Conservation (phyloP, 2,329 filamentous ascomycete species). For the Clarireedia sp. region DNA sequence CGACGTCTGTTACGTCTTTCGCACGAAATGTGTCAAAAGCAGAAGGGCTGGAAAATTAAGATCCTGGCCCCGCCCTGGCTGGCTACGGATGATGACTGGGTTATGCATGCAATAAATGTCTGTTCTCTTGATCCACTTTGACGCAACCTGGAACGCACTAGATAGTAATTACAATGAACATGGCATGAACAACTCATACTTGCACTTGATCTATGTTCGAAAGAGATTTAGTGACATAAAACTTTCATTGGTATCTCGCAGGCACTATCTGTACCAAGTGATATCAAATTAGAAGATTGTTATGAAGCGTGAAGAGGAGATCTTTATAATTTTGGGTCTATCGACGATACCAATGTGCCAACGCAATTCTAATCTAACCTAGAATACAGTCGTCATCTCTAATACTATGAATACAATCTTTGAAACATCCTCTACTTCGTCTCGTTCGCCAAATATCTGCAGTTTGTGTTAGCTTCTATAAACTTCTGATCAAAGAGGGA, state of each 20-base stretch:
- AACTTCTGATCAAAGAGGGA: too few relatives aligned
- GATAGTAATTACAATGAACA: background rate
- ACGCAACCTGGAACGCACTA: background rate
- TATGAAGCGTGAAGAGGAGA: constrained; percentile 11
- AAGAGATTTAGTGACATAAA: background rate
- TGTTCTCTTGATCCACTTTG: background rate
- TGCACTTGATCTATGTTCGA: background rate
- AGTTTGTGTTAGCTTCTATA: background rate
- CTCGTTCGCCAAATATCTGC: constrained; percentile 59
- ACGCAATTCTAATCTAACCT: constrained; percentile 19
- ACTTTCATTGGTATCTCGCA: background rate
- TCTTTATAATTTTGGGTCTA: constrained; percentile 2
- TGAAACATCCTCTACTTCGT: constrained; percentile 50
- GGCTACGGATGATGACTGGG: too few relatives aligned
- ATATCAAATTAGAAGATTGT: too few relatives aligned
- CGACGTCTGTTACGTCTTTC: too few relatives aligned
- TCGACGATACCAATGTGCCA: constrained; percentile 5
- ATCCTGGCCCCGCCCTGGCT: too few relatives aligned
- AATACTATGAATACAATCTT: constrained; percentile 27
- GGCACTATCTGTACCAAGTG: background rate
- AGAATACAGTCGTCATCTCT: constrained; percentile 22
- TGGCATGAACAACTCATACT: background rate
- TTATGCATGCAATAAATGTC: background rate
- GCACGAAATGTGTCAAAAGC: too few relatives aligned
- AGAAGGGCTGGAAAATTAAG: too few relatives aligned